Percentiles rank a stretch among this genome's conserved stretches.
Conservation (phyloP, 257 asterid genomes). For the Marsdenia floribunda region DNA sequence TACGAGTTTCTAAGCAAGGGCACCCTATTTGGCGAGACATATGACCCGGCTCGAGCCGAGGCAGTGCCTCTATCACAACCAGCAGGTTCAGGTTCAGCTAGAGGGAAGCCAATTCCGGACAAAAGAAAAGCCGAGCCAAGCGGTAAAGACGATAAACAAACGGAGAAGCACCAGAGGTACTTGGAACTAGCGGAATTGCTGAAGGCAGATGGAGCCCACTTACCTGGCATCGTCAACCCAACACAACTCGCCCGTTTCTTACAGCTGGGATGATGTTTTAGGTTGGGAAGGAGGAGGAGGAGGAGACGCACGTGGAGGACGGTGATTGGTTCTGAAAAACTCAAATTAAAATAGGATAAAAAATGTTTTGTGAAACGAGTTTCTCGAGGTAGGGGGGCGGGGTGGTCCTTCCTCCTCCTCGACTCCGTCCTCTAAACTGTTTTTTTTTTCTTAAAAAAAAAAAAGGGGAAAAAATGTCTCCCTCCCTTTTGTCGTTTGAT, state of each 20-base stretch:
- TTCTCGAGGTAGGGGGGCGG: background rate
- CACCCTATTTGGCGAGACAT: conserved; percentile 24
- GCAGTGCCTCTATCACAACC: conserved; percentile 9
- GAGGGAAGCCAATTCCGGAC: conserved; percentile 8
- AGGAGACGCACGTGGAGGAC: conserved; percentile 9
- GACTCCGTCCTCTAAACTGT: background rate
- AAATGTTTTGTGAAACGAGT: background rate
- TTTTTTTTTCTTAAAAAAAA: too few relatives aligned
- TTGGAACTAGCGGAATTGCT: conserved; percentile 28
- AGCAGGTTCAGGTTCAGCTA: background rate
- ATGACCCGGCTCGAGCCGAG: conserved; percentile 25
- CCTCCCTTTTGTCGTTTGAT: conserved; percentile 5
- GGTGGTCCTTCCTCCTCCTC: background rate
- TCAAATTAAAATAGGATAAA: background rate
- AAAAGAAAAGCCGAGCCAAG: conserved; percentile 24
- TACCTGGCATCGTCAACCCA: conserved; percentile 35
- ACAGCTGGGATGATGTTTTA: conserved; percentile 6
- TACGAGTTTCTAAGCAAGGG: conserved; percentile 31
- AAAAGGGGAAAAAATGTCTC: background rate
- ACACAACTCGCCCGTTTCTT: conserved; percentile 27
- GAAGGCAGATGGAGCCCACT: conserved; percentile 29
- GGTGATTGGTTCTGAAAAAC: conserved; percentile 8
- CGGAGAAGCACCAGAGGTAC: conserved; percentile 20
- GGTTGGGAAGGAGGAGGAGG: background rate
- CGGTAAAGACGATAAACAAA: background rate